Conservation (phyloP, 1,284 basidiomycete genomes). For the Fistulinella cinereoalba region DNA sequence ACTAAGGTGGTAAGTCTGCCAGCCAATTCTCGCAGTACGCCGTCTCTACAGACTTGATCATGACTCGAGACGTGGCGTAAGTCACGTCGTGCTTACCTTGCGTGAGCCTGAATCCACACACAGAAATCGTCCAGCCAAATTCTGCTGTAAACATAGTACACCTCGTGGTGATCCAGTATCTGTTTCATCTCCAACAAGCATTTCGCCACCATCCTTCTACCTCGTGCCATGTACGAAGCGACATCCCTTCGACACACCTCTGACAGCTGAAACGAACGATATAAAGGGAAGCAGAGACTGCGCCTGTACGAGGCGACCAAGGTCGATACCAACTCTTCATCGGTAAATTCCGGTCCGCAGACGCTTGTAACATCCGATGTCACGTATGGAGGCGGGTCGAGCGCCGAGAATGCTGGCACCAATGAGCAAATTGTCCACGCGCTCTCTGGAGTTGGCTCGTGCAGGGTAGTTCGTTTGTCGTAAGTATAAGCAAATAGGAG, state of each 20-base stretch:
- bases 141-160: conserved; percentile 80
- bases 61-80: background rate
- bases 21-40: conserved; percentile 46
- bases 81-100: conserved; percentile 44
- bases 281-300: conserved; percentile 68
- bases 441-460: conserved; percentile 77
- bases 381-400: conserved; percentile 61
- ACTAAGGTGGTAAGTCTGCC: conserved; percentile 38
- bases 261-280: conserved; percentile 69
- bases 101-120: conserved; percentile 64
- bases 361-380: conserved; percentile 11
- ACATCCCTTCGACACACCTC: conserved; percentile 65
- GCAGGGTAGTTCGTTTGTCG: conserved; percentile 69
- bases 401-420: conserved; percentile 71
- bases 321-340: conserved; percentile 46
- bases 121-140: conserved; percentile 81
- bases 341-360: conserved; percentile 36
- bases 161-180: conserved; percentile 74
- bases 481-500: conserved; percentile 75
- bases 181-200: conserved; percentile 66
- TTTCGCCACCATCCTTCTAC: conserved; percentile 58
- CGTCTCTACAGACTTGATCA: conserved; percentile 46
- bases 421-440: conserved; percentile 75
- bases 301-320: conserved; percentile 68
- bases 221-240: conserved; percentile 53